Evolutionary conservation across 192 early-diverging fungal genomes (phyloP).

Genomic region (Coemansia sp.): DNA sequence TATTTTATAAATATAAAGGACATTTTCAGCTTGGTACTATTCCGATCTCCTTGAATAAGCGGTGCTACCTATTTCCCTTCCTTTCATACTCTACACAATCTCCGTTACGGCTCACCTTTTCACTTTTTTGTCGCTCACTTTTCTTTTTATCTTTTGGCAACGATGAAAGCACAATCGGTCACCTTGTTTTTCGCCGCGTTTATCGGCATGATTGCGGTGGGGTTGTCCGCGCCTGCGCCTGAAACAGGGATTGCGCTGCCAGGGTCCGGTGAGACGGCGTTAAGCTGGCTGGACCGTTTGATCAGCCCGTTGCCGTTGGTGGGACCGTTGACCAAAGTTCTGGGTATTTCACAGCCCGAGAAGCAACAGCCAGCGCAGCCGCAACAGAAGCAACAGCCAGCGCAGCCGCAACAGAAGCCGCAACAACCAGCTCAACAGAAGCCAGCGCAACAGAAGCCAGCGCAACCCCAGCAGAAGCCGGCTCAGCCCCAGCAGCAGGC

Average conservation of each 20-base stretch:
- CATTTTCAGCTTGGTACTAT: too few species aligned
- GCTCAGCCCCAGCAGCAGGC: too few species aligned
- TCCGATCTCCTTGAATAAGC: too few species aligned
- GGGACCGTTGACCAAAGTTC: conserved; percentile 29
- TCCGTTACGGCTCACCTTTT: too few species aligned
- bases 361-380: conserved; percentile 13
- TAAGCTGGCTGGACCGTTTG: conserved; percentile 45
- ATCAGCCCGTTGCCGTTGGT: conserved; percentile 33
- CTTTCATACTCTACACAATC: neutral
- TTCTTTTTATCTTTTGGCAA: neutral
- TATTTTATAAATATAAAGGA: too few species aligned
- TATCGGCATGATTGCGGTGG: conserved; percentile 21
- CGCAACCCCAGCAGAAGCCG: neutral
- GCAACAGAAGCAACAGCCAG: conserved; percentile 9
- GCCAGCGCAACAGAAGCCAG: conserved; percentile 1
- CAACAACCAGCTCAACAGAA: conserved; percentile 8
- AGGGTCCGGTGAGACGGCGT: conserved; percentile 26
- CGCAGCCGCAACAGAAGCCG: conserved; percentile 6
- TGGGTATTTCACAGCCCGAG: conserved; percentile 30
- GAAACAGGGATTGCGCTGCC: conserved; percentile 46
- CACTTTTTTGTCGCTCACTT: neutral
- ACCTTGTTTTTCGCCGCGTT: conserved; percentile 20
- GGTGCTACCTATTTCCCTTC: neutral
- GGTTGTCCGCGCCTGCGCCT: conserved; percentile 24
- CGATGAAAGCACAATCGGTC: conserved; percentile 32